Conservation (phyloP, 257 asterid genomes). For the Solanum corneliomulleri region DNA sequence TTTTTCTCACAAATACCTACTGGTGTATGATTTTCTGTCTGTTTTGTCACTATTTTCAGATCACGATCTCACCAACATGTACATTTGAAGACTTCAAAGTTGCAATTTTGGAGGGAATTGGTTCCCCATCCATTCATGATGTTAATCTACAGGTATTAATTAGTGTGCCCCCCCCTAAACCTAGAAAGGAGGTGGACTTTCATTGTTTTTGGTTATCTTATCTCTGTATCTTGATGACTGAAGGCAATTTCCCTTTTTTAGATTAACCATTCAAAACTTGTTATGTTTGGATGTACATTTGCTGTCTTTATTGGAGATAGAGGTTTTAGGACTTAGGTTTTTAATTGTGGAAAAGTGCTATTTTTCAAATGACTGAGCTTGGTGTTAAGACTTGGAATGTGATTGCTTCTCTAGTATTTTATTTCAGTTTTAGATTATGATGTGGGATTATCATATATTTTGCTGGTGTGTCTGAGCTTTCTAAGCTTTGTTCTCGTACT, state of each 20-base stretch:
- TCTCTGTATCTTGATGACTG: neutral
- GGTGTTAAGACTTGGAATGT: neutral
- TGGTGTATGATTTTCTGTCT: neutral
- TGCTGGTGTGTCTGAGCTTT: neutral
- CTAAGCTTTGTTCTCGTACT: neutral
- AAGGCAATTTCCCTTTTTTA: neutral
- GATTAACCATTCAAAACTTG: neutral
- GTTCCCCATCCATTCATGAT: constrained; percentile 43
- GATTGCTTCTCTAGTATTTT: neutral
- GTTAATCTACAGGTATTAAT: constrained; percentile 64
- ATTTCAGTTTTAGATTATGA: neutral
- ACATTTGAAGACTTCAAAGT: constrained; percentile 68
- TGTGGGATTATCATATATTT: neutral
- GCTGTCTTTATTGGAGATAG: neutral
- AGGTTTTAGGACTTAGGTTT: neutral
- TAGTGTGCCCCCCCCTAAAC: neutral
- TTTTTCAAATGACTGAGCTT: neutral
- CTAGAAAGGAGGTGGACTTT: neutral
- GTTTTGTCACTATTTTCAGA: constrained; percentile 20
- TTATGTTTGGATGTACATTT: neutral
- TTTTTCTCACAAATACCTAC: neutral
- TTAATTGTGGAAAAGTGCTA: neutral
- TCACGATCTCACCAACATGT: constrained; percentile 57
- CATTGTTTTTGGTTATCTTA: neutral
- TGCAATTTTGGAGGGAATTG: constrained; percentile 33